Percentiles rank a stretch among this genome's conserved stretches.
Evolutionary conservation across 495 filamentous ascomycete species (phyloP).

Genomic region (Podospora pseudocomata): DNA sequence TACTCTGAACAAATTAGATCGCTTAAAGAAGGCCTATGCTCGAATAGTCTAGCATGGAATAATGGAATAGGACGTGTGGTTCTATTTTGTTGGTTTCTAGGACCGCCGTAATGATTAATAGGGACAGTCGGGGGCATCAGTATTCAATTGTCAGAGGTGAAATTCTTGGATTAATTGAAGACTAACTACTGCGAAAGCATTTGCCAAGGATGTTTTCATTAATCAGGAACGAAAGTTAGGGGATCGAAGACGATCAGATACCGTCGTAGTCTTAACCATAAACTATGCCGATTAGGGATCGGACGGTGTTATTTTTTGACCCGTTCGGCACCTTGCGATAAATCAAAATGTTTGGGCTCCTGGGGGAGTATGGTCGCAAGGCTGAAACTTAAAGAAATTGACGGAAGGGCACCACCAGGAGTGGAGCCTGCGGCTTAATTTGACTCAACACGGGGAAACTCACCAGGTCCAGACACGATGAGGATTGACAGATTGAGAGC

Average conservation of each 20-base stretch:
- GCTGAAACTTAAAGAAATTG: slow-evolving; percentile 58
- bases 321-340: slow-evolving; percentile 69
- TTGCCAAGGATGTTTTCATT: slow-evolving; percentile 73
- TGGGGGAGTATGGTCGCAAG: slow-evolving; percentile 37
- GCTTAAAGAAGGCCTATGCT: no score
- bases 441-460: slow-evolving; percentile 67
- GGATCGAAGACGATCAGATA: slow-evolving; percentile 75
- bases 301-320: slow-evolving; percentile 67
- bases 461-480: slow-evolving; percentile 64
- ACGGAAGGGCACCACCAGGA: no score
- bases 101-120: slow-evolving; percentile 63
- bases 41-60: no score
- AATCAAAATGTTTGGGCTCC: slow-evolving; percentile 75
- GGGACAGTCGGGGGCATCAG: slow-evolving; percentile 63
- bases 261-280: slow-evolving; percentile 74
- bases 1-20: no score
- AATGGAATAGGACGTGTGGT: slow-evolving; percentile 58
- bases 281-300: slow-evolving; percentile 72
- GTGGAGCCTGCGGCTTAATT: slow-evolving; percentile 58
- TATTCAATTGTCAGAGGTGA: slow-evolving; percentile 71
- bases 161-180: slow-evolving; percentile 71
- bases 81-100: slow-evolving; percentile 51
- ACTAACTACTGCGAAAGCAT: slow-evolving; percentile 72
- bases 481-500: slow-evolving; percentile 64
- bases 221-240: slow-evolving; percentile 74